phyloP scores from a whole-genome alignment of 345 rosid species.

The Rhodomyrtus tomentosa region DNA sequence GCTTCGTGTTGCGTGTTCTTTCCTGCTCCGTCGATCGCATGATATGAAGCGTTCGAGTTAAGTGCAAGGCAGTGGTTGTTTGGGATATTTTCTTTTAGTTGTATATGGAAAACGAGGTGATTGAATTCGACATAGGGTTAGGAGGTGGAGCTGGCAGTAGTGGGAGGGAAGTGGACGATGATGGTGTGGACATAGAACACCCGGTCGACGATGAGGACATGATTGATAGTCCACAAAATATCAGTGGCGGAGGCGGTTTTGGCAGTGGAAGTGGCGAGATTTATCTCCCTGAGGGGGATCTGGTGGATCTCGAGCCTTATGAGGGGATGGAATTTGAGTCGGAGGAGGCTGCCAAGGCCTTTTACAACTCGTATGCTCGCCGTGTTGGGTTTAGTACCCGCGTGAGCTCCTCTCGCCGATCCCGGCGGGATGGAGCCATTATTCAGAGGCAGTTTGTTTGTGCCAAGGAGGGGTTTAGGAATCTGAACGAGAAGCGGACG shows the following conservation, averaged over 20 bases:
- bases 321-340: conserved; percentile 54
- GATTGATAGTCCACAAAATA: conserved; percentile 4
- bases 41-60: not conserved
- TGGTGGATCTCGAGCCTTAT: conserved; percentile 34
- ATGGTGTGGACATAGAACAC: conserved; percentile 19
- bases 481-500: conserved; percentile 33
- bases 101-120: conserved; percentile 33
- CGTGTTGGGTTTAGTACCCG: conserved; percentile 51
- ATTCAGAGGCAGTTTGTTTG: conserved; percentile 44
- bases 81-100: not conserved
- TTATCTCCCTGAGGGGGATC: conserved; percentile 27
- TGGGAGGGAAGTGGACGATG: conserved; percentile 19
- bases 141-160: conserved; percentile 13
- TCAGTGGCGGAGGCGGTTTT: not conserved
- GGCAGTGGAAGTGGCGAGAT: conserved; percentile 13
- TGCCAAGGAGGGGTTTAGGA: conserved; percentile 43
- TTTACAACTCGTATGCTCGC: conserved; percentile 42
- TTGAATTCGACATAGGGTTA: conserved; percentile 40
- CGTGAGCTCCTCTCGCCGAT: conserved; percentile 45
- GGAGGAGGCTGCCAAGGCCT: conserved; percentile 48
- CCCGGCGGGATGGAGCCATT: conserved; percentile 45
- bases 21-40: not conserved
- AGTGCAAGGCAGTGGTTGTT: not conserved
- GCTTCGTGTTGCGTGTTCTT: not conserved
- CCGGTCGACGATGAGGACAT: conserved; percentile 31